Conservation (phyloP, 768 basidiomycete genomes). For the Daedaleopsis sinensis region DNA sequence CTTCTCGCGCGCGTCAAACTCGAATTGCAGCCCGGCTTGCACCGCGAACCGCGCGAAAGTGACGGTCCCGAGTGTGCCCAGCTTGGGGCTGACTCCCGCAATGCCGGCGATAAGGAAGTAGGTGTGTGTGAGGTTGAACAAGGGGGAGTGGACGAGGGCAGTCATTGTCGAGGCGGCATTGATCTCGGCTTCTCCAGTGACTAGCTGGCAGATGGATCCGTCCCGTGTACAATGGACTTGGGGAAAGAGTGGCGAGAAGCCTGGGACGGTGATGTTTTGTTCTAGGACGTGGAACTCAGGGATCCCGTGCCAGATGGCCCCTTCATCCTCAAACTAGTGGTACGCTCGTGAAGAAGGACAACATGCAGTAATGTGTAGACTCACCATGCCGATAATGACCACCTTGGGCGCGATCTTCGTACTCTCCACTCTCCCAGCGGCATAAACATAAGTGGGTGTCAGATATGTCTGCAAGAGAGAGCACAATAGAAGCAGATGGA, state of each 20-base stretch:
- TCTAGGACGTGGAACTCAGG: conserved; percentile 35
- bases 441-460: too few relatives aligned
- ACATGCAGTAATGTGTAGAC: neutral
- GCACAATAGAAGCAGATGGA: too few relatives aligned
- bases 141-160: conserved; percentile 35
- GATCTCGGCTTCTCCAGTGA: conserved; percentile 44
- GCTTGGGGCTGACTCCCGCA: conserved; percentile 43
- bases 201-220: conserved; percentile 40
- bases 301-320: conserved; percentile 24
- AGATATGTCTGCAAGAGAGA: too few relatives aligned
- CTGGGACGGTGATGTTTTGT: conserved; percentile 40
- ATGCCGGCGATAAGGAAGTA: conserved; percentile 48
- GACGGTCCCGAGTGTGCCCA: conserved; percentile 40
- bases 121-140: conserved; percentile 41
- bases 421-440: too few relatives aligned
- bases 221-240: conserved; percentile 38
- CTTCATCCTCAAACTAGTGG: conserved; percentile 19
- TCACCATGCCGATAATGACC: conserved; percentile 3
- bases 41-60: conserved; percentile 43
- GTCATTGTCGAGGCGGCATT: conserved; percentile 40
- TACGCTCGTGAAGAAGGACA: conserved; percentile 4
- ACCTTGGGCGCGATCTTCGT: neutral
- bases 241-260: conserved; percentile 42
- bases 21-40: conserved; percentile 42
- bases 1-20: conserved; percentile 46